A percentile compares a stretch with the other conserved stretches of the same genome.
phyloP scores from a whole-genome alignment of 1,284 basidiomycete genomes.

The Microbotryum silenes-acaulis region DNA sequence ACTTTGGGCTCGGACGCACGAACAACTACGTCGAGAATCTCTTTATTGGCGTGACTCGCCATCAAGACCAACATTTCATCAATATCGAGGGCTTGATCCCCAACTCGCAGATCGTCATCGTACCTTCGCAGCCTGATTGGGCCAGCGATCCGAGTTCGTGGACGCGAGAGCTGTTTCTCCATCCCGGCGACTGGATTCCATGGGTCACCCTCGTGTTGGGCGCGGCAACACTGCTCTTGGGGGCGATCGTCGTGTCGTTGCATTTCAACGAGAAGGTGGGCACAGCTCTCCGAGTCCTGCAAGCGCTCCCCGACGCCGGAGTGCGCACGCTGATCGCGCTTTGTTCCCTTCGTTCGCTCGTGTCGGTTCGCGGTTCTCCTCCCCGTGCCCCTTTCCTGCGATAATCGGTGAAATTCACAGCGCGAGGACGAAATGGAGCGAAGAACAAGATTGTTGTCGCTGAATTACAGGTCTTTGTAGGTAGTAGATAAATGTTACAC shows the following conservation, averaged over 20 bases:
- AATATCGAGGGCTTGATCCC: constrained; percentile 95
- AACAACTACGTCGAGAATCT: constrained; percentile 99
- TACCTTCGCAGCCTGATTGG: constrained; percentile 55
- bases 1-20: constrained; percentile 95
- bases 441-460: constrained; percentile 19
- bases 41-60: constrained; percentile 79
- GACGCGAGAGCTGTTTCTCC: constrained; percentile 82
- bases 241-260: constrained; percentile 72
- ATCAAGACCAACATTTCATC: constrained; percentile 60
- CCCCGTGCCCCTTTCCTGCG: not conserved
- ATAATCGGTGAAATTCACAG: not conserved
- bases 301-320: not conserved
- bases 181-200: constrained; percentile 95
- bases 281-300: not conserved
- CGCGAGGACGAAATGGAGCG: constrained; percentile 25
- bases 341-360: constrained; percentile 8
- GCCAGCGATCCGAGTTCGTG: constrained; percentile 52
- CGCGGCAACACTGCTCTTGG: constrained; percentile 64
- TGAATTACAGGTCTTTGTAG: constrained; percentile 22
- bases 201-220: constrained; percentile 86
- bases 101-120: constrained; percentile 93
- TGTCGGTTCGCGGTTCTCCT: not conserved
- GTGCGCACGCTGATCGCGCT: constrained; percentile 6
- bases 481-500: not conserved
- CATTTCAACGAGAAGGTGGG: constrained; percentile 75